Evolutionary conservation across 371 early-diverging fungal genomes (phyloP).

Genomic region (Rhizopus delemar): DNA sequence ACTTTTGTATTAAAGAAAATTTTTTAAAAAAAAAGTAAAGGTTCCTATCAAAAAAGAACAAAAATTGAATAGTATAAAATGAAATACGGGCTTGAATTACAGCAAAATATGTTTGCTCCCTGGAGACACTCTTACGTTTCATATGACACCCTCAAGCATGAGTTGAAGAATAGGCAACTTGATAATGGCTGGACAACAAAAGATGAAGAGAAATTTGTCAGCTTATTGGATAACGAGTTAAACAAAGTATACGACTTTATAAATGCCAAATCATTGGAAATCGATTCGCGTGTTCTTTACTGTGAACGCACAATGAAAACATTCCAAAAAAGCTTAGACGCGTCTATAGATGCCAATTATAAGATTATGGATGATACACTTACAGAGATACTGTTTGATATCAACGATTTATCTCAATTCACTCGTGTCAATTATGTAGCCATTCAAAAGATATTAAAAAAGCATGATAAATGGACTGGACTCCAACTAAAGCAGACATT

Average conservation of each 20-base stretch:
- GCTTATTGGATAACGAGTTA: conserved; percentile 25
- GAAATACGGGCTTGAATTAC: conserved; percentile 28
- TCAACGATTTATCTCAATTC: conserved; percentile 84
- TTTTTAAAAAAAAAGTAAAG: too few relatives aligned
- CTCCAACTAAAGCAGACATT: conserved; percentile 11
- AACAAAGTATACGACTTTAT: conserved; percentile 31
- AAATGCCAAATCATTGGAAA: conserved; percentile 16
- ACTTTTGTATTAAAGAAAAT: too few relatives aligned
- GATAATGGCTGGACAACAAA: conserved; percentile 49
- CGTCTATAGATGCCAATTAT: conserved; percentile 30
- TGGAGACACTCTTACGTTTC: conserved; percentile 25
- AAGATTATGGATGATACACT: conserved; percentile 68
- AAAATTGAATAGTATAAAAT: not conserved
- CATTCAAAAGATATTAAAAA: conserved; percentile 91
- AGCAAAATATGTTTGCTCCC: conserved; percentile 20
- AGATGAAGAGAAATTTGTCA: conserved; percentile 73
- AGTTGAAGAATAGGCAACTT: conserved; percentile 18
- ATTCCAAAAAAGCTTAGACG: conserved; percentile 2
- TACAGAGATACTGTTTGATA: conserved; percentile 71
- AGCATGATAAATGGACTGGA: conserved; percentile 72
- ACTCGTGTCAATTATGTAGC: conserved; percentile 91
- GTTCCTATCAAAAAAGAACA: not conserved
- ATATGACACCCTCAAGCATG: conserved; percentile 25
- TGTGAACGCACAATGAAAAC: conserved; percentile 22
- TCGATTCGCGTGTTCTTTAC: conserved; percentile 22